These are phyloP conservation scores for Diaporthe eres DNA, from an alignment of 2,329 filamentous ascomycete genomes.

Conservation along the genomic window DNA sequence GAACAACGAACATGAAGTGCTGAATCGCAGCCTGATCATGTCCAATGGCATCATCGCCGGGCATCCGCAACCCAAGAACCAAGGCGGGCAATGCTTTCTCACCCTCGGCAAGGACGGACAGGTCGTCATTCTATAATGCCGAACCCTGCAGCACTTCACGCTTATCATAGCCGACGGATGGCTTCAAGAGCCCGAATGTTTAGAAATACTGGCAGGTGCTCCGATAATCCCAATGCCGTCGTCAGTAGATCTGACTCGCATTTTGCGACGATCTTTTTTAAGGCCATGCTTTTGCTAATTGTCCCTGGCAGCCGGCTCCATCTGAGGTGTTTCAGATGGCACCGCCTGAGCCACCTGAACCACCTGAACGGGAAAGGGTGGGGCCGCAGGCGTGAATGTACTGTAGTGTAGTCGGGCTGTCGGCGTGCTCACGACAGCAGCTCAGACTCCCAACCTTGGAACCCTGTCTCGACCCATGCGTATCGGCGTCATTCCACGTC, in stretches of 20 bases:
- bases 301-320: slow-evolving; percentile 2
- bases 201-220: not conserved
- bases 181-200: slow-evolving; percentile 22
- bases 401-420: not conserved
- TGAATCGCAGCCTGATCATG: not conserved
- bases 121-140: not conserved
- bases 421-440: not conserved
- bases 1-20: not conserved
- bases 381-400: slow-evolving; percentile 1
- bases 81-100: not conserved
- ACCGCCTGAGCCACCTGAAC: slow-evolving; percentile 15
- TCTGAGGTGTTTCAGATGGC: slow-evolving; percentile 12
- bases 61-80: not conserved
- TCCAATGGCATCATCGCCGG: not conserved
- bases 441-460: not conserved
- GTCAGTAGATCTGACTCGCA: slow-evolving; percentile 4
- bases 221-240: slow-evolving; percentile 2
- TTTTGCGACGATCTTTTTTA: slow-evolving; percentile 15
- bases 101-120: not conserved
- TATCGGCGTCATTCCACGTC: not conserved
- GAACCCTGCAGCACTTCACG: not conserved
- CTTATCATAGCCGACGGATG: slow-evolving; percentile 8
- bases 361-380: slow-evolving; percentile 2
- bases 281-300: not conserved
- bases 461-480: not conserved